phyloP scores from a whole-genome alignment of 2,329 filamentous ascomycete species.

The Nectriaceae sp. region DNA sequence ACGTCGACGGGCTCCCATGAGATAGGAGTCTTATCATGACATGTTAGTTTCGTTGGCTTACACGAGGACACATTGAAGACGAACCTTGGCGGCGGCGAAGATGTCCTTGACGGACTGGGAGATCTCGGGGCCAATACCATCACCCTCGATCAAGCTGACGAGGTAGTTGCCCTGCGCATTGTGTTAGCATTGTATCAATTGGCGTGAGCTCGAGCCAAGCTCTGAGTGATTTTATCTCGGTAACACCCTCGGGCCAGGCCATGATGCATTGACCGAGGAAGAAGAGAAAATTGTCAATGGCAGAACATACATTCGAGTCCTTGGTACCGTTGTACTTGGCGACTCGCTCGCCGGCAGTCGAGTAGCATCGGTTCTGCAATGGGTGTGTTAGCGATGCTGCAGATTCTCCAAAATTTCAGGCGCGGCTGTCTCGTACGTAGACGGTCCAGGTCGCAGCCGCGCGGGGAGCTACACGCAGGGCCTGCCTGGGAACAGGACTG shows the following conservation, averaged over 20 bases:
- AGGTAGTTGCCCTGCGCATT: constrained; percentile 80
- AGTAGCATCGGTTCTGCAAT: constrained; percentile 62
- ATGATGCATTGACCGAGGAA: constrained; percentile 16
- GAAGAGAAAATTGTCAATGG: constrained; percentile 12
- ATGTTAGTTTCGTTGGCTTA: constrained; percentile 25
- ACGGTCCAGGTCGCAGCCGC: constrained; percentile 45
- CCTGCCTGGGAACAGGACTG: constrained; percentile 75
- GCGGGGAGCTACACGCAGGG: constrained; percentile 69
- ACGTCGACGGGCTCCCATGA: constrained; percentile 98
- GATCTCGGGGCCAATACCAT: constrained; percentile 98
- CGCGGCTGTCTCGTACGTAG: constrained; percentile 33
- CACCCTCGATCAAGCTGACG: constrained; percentile 97
- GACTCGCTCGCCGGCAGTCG: constrained; percentile 68
- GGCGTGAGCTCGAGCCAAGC: constrained; percentile 17
- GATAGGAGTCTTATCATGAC: constrained; percentile 70
- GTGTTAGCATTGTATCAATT: constrained; percentile 28
- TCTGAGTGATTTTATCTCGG: constrained; percentile 46
- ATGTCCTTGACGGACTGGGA: constrained; percentile 98
- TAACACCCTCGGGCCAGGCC: constrained; percentile 29
- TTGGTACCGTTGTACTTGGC: constrained; percentile 94
- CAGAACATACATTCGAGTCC: constrained; percentile 74
- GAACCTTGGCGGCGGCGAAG: constrained; percentile 89
- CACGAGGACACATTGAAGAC: constrained; percentile 27
- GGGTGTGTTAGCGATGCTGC: constrained; percentile 18
- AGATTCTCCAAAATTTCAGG: constrained; percentile 7